Conservation (phyloP, 2,329 filamentous ascomycete species). For the Exserohilum rostratum region DNA sequence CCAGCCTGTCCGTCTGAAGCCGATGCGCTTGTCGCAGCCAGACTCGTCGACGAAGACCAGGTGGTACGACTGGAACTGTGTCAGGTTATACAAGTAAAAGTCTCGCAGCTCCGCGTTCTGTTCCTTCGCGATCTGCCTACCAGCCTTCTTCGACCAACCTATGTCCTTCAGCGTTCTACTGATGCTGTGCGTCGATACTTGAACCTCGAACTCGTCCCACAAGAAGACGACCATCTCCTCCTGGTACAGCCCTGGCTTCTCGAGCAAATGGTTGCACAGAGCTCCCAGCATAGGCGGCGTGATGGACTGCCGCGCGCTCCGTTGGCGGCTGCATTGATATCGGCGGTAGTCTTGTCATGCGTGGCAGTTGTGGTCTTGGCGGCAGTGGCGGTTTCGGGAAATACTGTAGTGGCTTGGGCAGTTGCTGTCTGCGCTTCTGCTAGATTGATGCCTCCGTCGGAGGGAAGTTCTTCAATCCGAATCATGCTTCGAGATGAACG, state of each 20-base stretch:
- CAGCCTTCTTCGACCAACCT: slow-evolving; percentile 42
- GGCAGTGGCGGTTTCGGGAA: no score
- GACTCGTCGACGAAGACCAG: slow-evolving; percentile 50
- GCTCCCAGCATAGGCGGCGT: slow-evolving; percentile 37
- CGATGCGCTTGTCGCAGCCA: slow-evolving; percentile 45
- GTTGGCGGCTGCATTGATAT: no score
- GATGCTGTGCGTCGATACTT: slow-evolving; percentile 25
- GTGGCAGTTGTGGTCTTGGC: no score
- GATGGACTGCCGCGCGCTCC: slow-evolving; percentile 27
- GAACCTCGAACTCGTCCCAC: slow-evolving; percentile 30
- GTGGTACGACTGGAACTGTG: slow-evolving; percentile 41
- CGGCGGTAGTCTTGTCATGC: no score
- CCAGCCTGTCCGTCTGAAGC: slow-evolving; percentile 45
- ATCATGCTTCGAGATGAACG: no score
- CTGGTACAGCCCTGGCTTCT: slow-evolving; percentile 37
- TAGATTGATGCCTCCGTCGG: no score
- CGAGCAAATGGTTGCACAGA: slow-evolving; percentile 30
- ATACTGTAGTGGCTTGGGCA: no score
- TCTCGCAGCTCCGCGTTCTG: slow-evolving; percentile 44
- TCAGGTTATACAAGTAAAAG: slow-evolving; percentile 44
- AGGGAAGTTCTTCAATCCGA: no score
- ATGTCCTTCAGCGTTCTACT: slow-evolving; percentile 19
- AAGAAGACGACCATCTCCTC: slow-evolving; percentile 33
- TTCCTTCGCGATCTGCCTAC: slow-evolving; percentile 41
- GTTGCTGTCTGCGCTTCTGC: no score